phyloP scores from a whole-genome alignment of 225 moss, liverwort and hornwort species.

The Marchantia paleacea region DNA sequence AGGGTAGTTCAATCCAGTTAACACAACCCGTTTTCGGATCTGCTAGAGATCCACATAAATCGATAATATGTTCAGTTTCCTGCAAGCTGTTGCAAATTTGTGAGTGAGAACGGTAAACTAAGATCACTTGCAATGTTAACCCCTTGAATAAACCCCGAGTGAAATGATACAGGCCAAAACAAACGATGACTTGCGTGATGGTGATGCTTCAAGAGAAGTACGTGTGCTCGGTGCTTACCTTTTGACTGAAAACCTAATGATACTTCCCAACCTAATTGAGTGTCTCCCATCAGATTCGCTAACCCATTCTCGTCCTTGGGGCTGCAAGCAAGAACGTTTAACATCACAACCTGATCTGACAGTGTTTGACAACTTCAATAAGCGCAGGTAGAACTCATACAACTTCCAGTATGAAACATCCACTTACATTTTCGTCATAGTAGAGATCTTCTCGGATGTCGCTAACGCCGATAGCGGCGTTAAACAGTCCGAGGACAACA shows the following conservation, averaged over 20 bases:
- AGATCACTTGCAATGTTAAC: not conserved
- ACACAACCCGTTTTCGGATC: constrained; percentile 72
- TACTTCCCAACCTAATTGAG: constrained; percentile 64
- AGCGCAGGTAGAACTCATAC: not conserved
- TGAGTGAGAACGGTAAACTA: not conserved
- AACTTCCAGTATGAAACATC: not conserved
- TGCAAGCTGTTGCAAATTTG: constrained; percentile 60
- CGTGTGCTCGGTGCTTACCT: constrained; percentile 41
- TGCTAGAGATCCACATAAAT: constrained; percentile 69
- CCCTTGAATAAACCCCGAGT: not conserved
- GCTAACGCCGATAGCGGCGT: constrained; percentile 73
- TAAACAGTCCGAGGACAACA: constrained; percentile 84
- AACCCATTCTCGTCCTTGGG: constrained; percentile 67
- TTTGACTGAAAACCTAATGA: constrained; percentile 83
- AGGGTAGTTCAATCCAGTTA: constrained; percentile 47
- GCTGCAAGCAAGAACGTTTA: constrained; percentile 14
- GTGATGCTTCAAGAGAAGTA: constrained; percentile 3
- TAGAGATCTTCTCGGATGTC: constrained; percentile 81
- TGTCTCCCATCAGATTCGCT: constrained; percentile 57
- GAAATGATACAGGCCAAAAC: not conserved
- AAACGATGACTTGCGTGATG: not conserved
- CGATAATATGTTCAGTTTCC: constrained; percentile 87
- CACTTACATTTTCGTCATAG: constrained; percentile 40
- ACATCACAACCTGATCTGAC: not conserved
- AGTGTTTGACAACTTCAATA: not conserved